phyloP scores from a whole-genome alignment of 1,139 yeast genomes.

The Debaryomyces sp. region DNA sequence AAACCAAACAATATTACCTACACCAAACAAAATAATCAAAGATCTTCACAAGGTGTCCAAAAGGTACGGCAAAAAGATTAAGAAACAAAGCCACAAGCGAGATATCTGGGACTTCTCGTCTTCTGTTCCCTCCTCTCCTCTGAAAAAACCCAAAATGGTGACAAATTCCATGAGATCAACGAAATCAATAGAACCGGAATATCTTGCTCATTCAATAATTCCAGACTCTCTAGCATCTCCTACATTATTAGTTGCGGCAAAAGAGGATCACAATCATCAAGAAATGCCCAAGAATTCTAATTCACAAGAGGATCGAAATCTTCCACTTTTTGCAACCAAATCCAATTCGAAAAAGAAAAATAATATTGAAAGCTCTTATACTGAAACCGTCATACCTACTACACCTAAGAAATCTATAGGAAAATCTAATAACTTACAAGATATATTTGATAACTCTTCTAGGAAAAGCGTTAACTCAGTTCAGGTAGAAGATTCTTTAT shows the following conservation, averaged over 20 bases:
- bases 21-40: background rate
- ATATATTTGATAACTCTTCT: background rate
- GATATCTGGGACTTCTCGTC: constrained; percentile 14
- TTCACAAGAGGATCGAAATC: background rate
- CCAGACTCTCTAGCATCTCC: constrained; percentile 9
- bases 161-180: background rate
- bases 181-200: background rate
- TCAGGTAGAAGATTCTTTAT: background rate
- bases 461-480: background rate
- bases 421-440: background rate
- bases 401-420: background rate
- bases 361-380: background rate
- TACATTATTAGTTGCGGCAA: background rate
- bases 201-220: background rate
- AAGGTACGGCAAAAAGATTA: constrained; percentile 9
- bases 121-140: constrained; percentile 7
- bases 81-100: background rate
- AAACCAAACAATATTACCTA: background rate
- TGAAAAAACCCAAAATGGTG: background rate
- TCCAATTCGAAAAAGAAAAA: background rate
- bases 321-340: background rate
- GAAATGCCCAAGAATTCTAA: background rate
- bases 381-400: background rate
- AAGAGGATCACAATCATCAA: background rate
- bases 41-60: constrained; percentile 5